Evolutionary conservation across 371 early-diverging fungal species (phyloP).

Genomic region (Synchytrium microbalum): DNA sequence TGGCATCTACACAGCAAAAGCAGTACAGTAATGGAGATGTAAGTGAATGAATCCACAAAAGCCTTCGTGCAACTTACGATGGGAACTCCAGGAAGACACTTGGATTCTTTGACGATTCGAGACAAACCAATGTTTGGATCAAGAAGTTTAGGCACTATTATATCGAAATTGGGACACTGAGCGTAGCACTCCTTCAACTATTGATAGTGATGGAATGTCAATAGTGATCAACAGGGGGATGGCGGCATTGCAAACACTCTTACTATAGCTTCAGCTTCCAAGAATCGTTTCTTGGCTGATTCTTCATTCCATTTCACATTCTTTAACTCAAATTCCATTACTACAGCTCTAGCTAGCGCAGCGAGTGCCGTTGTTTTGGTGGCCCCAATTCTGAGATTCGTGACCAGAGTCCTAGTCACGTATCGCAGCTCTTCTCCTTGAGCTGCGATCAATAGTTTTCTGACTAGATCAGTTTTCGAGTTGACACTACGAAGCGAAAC

Average conservation of each 20-base stretch:
- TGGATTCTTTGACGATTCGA: constrained; percentile 62
- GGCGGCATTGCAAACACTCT: constrained; percentile 59
- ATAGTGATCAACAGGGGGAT: neutral
- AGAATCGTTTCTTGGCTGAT: constrained; percentile 57
- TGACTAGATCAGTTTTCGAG: constrained; percentile 83
- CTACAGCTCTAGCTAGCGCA: constrained; percentile 72
- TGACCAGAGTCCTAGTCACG: constrained; percentile 89
- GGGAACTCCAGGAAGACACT: constrained; percentile 68
- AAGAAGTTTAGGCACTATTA: constrained; percentile 75
- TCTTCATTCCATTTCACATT: too few species aligned
- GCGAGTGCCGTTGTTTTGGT: constrained; percentile 91
- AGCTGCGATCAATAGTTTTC: constrained; percentile 72
- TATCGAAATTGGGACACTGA: constrained; percentile 85
- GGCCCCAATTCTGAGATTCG: constrained; percentile 93
- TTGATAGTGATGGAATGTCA: too few species aligned
- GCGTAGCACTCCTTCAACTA: constrained; percentile 32
- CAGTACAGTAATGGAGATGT: too few species aligned
- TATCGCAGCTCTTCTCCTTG: constrained; percentile 83
- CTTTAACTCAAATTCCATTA: constrained; percentile 27
- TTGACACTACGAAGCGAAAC: too few species aligned
- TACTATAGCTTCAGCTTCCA: constrained; percentile 81
- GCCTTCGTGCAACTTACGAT: too few species aligned
- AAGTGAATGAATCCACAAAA: too few species aligned
- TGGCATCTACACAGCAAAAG: too few species aligned
- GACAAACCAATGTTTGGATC: constrained; percentile 63